Base-by-base conservation (phyloP, 345 rosid genomes). In the Rhizophora mangle region DNA sequence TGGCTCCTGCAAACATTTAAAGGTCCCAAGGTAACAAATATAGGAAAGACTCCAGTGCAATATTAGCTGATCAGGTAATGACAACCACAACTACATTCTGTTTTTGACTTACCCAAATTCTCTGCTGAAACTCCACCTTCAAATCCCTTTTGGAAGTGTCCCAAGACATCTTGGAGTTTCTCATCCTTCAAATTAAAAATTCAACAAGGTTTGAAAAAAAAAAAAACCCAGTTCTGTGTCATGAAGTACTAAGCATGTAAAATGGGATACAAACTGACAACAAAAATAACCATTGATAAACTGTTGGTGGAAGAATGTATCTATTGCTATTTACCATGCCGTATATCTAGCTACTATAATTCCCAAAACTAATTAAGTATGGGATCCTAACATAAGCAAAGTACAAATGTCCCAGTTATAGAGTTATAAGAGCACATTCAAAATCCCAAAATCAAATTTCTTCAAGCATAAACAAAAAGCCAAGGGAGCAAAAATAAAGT, bases 121-220 rank as follows among this genome's bases (percentile, higher is more conserved):
- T 96, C 99, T 18, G 94, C 91, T 9, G 94, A 90, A 73, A 91
- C 89, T 69, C 90, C 97, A 69, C 98, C 99, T 89, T 96, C 97
- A 65, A 96, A 96, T 80, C 92, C 98, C 76, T 92, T 96, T 72
- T 92, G 96, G 51, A 96, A 86, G 80, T 92, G 98, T 73, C 98
- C 98, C 72, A 96, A 80, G 64, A 92, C 94, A 79, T 88, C 75
- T 69, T 92, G 90, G 78, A 96, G 86, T 81, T 90, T 96, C 75
- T 86, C 98, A 65, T 84, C 99, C 99, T 96, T 85, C 70, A 72
- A 81, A 72, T 8, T 9, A 29, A 21, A 61, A 39, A 39, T 22
- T 49, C 16, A 47, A 8, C 46, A 24, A 43, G 18, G 15, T 39
- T 11, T 43, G 18, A 43, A 31, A 24, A 66, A 31, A 27, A 43